These are phyloP conservation scores for Chamaenerion angustifolium DNA, from an alignment of 345 rosid species.

Conservation along the genomic window DNA sequence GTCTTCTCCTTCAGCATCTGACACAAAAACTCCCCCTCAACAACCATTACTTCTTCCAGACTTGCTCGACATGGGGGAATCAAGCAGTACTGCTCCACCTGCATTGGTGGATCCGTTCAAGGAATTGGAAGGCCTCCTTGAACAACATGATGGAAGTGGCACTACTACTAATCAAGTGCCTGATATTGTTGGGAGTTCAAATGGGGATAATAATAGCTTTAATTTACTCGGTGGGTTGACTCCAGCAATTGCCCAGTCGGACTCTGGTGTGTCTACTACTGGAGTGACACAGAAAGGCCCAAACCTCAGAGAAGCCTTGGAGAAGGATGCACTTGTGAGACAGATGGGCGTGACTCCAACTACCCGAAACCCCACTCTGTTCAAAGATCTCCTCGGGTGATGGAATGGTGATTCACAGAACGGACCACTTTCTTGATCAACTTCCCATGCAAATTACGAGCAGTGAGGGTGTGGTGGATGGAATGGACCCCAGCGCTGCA, in stretches of 20 bases:
- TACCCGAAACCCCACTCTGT: slow-evolving; percentile 70
- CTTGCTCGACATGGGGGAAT: slow-evolving; percentile 78
- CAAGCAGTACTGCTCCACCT: slow-evolving; percentile 22
- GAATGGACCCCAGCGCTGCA: too few species aligned
- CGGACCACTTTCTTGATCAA: neutral
- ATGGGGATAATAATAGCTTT: slow-evolving; percentile 9
- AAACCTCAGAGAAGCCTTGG: slow-evolving; percentile 40
- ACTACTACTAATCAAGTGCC: slow-evolving; percentile 17
- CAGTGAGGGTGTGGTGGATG: neutral
- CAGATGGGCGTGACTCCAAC: slow-evolving; percentile 85
- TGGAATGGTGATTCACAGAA: slow-evolving; percentile 18
- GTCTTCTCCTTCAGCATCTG: slow-evolving; percentile 10
- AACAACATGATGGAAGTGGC: slow-evolving; percentile 32
- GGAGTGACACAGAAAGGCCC: slow-evolving; percentile 47
- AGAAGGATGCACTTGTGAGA: slow-evolving; percentile 79
- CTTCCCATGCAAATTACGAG: neutral
- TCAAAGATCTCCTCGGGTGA: slow-evolving; percentile 75
- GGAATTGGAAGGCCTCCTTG: slow-evolving; percentile 74
- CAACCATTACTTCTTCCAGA: slow-evolving; percentile 51
- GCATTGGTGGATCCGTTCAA: slow-evolving; percentile 58
- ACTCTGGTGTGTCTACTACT: slow-evolving; percentile 11
- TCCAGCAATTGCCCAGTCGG: slow-evolving; percentile 5
- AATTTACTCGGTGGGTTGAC: slow-evolving; percentile 19
- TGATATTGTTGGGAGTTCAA: slow-evolving; percentile 7
- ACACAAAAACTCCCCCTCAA: slow-evolving; percentile 19